Conservation (phyloP, 2,329 filamentous ascomycete species). For the Cladophialophora yegresii region DNA sequence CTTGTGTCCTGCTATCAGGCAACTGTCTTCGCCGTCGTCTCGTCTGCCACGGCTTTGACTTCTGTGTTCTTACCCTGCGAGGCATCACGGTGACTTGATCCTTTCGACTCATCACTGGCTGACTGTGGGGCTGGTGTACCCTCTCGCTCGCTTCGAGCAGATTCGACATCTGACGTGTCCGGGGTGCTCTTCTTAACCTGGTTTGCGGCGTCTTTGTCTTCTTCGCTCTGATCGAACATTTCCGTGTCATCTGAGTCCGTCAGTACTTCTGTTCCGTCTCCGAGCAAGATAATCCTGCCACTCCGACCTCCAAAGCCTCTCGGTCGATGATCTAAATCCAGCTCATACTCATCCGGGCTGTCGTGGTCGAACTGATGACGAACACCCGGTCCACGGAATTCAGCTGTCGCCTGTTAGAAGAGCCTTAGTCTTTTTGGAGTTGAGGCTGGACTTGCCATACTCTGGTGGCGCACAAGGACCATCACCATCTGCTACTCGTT, state of each 20-base stretch:
- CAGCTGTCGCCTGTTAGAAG: slow-evolving; percentile 61
- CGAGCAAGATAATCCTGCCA: slow-evolving; percentile 89
- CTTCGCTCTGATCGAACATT: slow-evolving; percentile 90
- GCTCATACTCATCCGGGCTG: slow-evolving; percentile 62
- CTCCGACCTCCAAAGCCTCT: slow-evolving; percentile 72
- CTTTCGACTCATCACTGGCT: slow-evolving; percentile 22
- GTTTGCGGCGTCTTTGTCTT: slow-evolving; percentile 79
- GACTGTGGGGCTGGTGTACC: slow-evolving; percentile 54
- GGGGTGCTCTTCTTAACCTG: slow-evolving; percentile 70
- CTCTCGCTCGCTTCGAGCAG: slow-evolving; percentile 50
- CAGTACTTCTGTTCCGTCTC: slow-evolving; percentile 89
- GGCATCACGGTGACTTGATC: slow-evolving; percentile 22
- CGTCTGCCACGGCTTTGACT: slow-evolving; percentile 28
- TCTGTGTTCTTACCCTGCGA: slow-evolving; percentile 24
- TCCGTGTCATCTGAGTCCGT: slow-evolving; percentile 87
- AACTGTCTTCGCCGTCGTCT: slow-evolving; percentile 25
- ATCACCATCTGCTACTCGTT: slow-evolving; percentile 92
- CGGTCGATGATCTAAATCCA: slow-evolving; percentile 53
- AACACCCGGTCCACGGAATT: slow-evolving; percentile 80
- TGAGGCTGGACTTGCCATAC: slow-evolving; percentile 80
- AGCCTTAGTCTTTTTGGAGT: slow-evolving; percentile 43
- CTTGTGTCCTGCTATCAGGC: slow-evolving; percentile 15
- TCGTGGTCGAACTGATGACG: slow-evolving; percentile 77
- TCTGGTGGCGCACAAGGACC: slow-evolving; percentile 97
- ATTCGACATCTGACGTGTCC: slow-evolving; percentile 39